A percentile compares a stretch with the other conserved stretches of the same genome.
phyloP scores from a whole-genome alignment of 345 rosid species.

The Viola odorata region DNA sequence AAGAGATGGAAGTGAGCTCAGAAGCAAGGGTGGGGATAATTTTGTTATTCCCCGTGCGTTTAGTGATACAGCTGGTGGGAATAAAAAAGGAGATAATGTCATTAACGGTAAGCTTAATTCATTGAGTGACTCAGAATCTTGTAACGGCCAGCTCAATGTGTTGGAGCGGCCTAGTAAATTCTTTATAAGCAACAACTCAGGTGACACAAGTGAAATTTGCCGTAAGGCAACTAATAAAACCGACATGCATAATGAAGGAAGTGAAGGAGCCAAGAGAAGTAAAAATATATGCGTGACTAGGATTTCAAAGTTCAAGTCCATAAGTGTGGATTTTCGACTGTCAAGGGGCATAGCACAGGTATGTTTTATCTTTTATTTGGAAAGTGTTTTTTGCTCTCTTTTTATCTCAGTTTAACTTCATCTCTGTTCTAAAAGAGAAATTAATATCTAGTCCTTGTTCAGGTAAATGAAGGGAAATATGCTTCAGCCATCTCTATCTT shows the following conservation, averaged over 20 bases:
- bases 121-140: slow-evolving; percentile 28
- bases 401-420: slow-evolving; percentile 6
- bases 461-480: slow-evolving; percentile 98
- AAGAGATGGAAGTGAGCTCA: slow-evolving; percentile 35
- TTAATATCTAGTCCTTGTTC: slow-evolving; percentile 20
- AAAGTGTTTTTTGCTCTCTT: neutral
- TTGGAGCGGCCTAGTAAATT: slow-evolving; percentile 35
- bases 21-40: slow-evolving; percentile 26
- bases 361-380: slow-evolving; percentile 6
- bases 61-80: slow-evolving; percentile 29
- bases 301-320: slow-evolving; percentile 66
- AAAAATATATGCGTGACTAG: slow-evolving; percentile 57
- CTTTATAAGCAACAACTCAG: slow-evolving; percentile 32
- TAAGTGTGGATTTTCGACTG: slow-evolving; percentile 84
- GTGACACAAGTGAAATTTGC: slow-evolving; percentile 35
- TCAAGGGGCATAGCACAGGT: slow-evolving; percentile 99
- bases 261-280: slow-evolving; percentile 43
- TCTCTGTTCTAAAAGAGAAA: slow-evolving; percentile 11
- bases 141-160: slow-evolving; percentile 25
- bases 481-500: slow-evolving; percentile 73
- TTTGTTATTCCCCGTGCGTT: slow-evolving; percentile 28
- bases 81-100: slow-evolving; percentile 30
- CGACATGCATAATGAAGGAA: slow-evolving; percentile 30
- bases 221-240: slow-evolving; percentile 34
- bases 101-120: slow-evolving; percentile 32